These are phyloP conservation scores for Solanum bulbocastanum DNA, from an alignment of 257 asterid species.

Conservation along the genomic window DNA sequence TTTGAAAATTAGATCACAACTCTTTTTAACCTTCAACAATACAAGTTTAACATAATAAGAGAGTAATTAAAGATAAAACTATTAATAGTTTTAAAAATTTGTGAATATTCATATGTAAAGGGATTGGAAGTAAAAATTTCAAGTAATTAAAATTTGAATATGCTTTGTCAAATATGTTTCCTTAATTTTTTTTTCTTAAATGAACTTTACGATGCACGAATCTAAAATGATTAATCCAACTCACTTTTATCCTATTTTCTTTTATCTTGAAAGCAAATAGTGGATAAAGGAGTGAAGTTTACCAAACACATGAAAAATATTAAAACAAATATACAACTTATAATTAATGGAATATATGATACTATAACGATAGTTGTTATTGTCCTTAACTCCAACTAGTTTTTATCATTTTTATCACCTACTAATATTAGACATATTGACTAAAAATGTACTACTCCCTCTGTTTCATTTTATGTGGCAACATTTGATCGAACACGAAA, in stretches of 20 bases:
- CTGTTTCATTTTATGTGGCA: no score
- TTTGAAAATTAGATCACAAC: background rate
- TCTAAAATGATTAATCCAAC: background rate
- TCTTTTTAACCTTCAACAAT: background rate
- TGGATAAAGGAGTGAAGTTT: background rate
- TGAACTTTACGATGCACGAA: background rate
- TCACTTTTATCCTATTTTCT: background rate
- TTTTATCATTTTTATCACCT: background rate
- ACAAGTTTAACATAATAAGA: background rate
- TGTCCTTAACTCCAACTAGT: background rate
- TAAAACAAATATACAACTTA: background rate
- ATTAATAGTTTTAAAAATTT: background rate
- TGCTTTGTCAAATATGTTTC: background rate
- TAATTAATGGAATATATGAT: background rate
- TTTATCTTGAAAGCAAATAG: background rate
- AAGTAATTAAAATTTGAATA: background rate
- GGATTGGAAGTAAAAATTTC: background rate
- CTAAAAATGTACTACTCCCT: background rate
- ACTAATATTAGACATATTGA: background rate
- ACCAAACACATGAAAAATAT: background rate
- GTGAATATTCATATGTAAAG: background rate
- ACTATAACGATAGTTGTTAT: background rate
- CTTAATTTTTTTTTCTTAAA: background rate
- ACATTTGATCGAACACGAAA: no score
- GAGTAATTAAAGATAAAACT: background rate